Percentiles rank a stretch among this genome's conserved stretches.
phyloP scores from a whole-genome alignment of 1,284 basidiomycete species.

The Puccinia triticina region DNA sequence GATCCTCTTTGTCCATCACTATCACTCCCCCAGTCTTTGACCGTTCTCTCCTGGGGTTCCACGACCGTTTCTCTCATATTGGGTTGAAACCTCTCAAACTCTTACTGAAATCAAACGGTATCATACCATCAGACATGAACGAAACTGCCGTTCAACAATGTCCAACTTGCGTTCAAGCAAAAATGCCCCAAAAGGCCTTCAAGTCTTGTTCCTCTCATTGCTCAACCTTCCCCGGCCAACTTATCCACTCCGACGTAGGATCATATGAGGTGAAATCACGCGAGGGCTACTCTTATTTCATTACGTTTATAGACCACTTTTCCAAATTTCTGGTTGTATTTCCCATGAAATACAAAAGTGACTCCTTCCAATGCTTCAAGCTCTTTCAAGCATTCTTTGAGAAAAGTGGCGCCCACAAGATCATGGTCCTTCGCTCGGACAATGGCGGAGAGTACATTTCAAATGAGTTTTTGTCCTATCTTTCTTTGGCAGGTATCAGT shows the following conservation, averaged over 20 bases:
- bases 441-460: slow-evolving; percentile 32
- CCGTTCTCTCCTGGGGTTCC: neutral
- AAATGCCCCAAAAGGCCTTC: neutral
- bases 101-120: neutral
- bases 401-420: slow-evolving; percentile 52
- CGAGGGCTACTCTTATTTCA: neutral
- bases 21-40: neutral
- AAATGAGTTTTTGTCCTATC: neutral
- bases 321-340: neutral
- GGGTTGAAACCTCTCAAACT: slow-evolving; percentile 5
- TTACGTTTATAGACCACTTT: neutral
- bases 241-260: slow-evolving; percentile 23
- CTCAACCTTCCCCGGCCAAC: neutral
- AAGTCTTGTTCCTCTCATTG: neutral
- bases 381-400: slow-evolving; percentile 58
- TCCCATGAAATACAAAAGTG: slow-evolving; percentile 21
- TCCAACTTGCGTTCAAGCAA: neutral
- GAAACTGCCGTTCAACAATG: slow-evolving; percentile 13
- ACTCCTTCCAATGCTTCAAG: slow-evolving; percentile 56
- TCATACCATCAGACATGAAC: neutral
- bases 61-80: neutral
- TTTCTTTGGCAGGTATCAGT: neutral
- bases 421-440: neutral
- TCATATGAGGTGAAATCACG: neutral
- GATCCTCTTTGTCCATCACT: neutral